phyloP scores from a whole-genome alignment of 1,284 basidiomycete species.

The Trichosporon sp. region DNA sequence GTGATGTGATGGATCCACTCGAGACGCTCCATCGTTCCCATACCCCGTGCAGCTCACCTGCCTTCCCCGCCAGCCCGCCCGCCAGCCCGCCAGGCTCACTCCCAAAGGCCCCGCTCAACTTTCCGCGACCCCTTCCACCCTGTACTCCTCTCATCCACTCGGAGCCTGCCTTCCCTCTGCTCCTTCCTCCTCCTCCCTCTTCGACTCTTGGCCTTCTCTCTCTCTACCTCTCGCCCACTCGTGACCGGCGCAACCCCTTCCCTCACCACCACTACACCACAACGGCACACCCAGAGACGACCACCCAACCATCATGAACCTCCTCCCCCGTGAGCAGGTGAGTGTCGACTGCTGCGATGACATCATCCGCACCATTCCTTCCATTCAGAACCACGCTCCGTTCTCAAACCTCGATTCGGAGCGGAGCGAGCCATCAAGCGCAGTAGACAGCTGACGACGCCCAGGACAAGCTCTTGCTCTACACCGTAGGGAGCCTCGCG shows the following conservation, averaged over 20 bases:
- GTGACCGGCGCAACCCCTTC: neutral
- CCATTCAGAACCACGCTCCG: neutral
- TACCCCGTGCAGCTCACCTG: neutral
- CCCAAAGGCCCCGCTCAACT: neutral
- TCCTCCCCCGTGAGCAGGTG: constrained; percentile 52
- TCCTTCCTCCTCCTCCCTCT: neutral
- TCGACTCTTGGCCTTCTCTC: neutral
- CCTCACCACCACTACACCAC: neutral
- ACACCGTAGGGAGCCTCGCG: constrained; percentile 78
- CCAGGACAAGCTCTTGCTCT: constrained; percentile 58
- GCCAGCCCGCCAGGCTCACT: neutral
- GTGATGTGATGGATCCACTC: neutral
- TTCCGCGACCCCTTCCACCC: neutral
- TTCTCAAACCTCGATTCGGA: neutral
- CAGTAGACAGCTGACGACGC: constrained; percentile 11
- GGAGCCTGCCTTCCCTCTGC: neutral
- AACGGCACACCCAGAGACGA: neutral
- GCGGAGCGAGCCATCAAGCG: neutral
- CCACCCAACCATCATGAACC: constrained; percentile 39
- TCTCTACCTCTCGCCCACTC: neutral
- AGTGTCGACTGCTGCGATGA: neutral
- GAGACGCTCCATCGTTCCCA: neutral
- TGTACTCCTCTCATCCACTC: neutral
- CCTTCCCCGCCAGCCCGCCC: neutral
- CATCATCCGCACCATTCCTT: neutral